Base-by-base conservation (phyloP, 768 basidiomycete species). In the Pulveroboletus sp. region DNA sequence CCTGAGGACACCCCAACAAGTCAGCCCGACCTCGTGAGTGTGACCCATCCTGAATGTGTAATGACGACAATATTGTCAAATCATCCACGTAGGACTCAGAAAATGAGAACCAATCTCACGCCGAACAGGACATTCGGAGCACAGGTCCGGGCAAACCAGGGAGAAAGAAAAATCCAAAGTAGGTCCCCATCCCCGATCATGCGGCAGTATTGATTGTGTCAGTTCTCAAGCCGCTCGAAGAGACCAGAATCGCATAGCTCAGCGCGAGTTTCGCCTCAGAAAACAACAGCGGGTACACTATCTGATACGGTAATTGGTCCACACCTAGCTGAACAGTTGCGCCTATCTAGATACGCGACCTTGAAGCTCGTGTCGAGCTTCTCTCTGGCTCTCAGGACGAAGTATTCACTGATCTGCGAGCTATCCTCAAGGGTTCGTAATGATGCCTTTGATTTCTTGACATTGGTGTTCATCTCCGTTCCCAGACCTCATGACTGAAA, bases 331-430 rank as follows among this genome's bases (percentile, higher is more conserved):
- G 47, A 52, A 37, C 26, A 39, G 17, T 44, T 48, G 54, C 39
- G 40, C 33, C 47, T 40, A 27, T 36, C 43, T 59, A 96, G 90
- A 93, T 96, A 68, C 89, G 93, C 18, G 93, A 96, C 70, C 81
- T 96, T 33, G 93, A 96, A 71, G 93, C 93, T 17, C 82, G 89
- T 39, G 91, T 96, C n/a, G 93, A 94, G 69, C 84, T 96, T 8
- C 78, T 96, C 15, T 95, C 93, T 6, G 92, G 90, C 17, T 89
- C 89, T 37, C 85, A 92, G 61, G 93, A 93, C 75, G 90, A 95
- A 68, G 84, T 90, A 6, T 72, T 91, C 47, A 81, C 79, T 27
- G 87, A 93, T 66, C 79, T 93, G 77, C 77, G 86, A 51, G 84
- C 86, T 56, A 84, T 94, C 43, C 70, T 93, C 39, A 89, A 82